These are phyloP conservation scores for Marasmius fiardii DNA, from an alignment of 1,284 basidiomycete genomes.

Conservation along the genomic window DNA sequence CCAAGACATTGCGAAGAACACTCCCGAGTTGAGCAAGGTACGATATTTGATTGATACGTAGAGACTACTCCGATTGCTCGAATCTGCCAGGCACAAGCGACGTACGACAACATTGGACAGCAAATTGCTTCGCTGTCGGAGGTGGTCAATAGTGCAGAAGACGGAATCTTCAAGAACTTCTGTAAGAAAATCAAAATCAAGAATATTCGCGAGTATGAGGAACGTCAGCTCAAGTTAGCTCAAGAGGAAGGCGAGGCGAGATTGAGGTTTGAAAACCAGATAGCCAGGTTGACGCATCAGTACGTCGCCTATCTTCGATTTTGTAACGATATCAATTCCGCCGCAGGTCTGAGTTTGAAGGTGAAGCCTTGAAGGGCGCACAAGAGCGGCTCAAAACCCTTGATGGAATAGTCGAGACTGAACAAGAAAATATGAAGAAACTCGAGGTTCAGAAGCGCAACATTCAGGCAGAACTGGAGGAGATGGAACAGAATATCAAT, in stretches of 20 bases:
- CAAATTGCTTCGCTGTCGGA: conserved; percentile 57
- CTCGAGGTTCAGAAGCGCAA: conserved; percentile 57
- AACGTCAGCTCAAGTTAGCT: conserved; percentile 84
- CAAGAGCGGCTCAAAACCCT: conserved; percentile 63
- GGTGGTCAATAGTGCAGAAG: conserved; percentile 76
- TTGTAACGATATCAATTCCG: too few species aligned
- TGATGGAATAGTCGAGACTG: conserved; percentile 50
- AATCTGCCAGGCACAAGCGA: conserved; percentile 44
- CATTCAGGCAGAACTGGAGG: conserved; percentile 64
- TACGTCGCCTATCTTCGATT: conserved; percentile 36
- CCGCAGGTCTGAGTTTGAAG: conserved; percentile 73
- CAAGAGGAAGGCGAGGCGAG: conserved; percentile 86
- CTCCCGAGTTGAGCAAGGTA: conserved; percentile 69
- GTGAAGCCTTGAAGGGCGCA: conserved; percentile 64
- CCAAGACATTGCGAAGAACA: conserved; percentile 62
- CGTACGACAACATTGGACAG: conserved; percentile 49
- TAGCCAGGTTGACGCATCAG: conserved; percentile 87
- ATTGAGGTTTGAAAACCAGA: conserved; percentile 83
- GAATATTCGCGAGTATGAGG: conserved; percentile 94
- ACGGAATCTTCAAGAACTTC: conserved; percentile 77
- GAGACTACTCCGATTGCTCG: background rate
- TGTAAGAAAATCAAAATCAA: conserved; percentile 79
- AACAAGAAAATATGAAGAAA: conserved; percentile 54
- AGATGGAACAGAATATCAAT: conserved; percentile 57
- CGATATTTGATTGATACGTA: background rate